phyloP scores from a whole-genome alignment of 176 grass and related monocot species.

The Oryza meyeriana region DNA sequence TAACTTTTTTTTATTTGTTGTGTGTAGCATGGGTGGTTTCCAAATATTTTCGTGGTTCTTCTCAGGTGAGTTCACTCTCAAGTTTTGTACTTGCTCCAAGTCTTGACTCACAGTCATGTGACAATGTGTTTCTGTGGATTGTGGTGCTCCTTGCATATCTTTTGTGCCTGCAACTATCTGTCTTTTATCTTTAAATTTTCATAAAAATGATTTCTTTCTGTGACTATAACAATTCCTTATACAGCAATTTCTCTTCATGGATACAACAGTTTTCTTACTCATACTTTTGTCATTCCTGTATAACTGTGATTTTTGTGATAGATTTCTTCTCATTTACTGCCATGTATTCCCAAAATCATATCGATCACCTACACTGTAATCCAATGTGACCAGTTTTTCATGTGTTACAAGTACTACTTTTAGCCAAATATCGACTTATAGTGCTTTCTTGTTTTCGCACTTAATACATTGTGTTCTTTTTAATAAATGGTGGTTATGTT shows the following conservation, averaged over 20 bases:
- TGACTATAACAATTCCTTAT: neutral
- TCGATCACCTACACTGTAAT: neutral
- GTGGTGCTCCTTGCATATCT: neutral
- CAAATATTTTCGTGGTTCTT: slow-evolving; percentile 47
- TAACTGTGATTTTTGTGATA: neutral
- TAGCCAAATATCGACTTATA: neutral
- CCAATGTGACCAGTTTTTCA: neutral
- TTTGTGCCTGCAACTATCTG: neutral
- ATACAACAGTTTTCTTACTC: neutral
- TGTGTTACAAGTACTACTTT: neutral
- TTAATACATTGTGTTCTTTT: neutral
- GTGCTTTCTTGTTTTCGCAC: neutral
- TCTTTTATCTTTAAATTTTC: neutral
- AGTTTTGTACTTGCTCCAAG: slow-evolving; percentile 4
- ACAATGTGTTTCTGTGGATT: neutral
- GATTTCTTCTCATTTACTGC: slow-evolving; percentile 13
- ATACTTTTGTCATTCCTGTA: neutral
- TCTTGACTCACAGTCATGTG: neutral
- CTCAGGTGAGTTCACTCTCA: slow-evolving; percentile 46
- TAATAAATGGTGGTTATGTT: neutral
- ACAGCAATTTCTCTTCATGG: neutral
- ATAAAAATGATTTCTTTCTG: neutral
- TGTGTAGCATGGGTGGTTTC: slow-evolving; percentile 43
- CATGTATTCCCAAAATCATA: neutral
- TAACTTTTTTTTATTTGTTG: neutral